Percentiles rank a stretch among this genome's conserved stretches.
phyloP scores from a whole-genome alignment of 305 asterid genomes.

The Plantago coronopus region DNA sequence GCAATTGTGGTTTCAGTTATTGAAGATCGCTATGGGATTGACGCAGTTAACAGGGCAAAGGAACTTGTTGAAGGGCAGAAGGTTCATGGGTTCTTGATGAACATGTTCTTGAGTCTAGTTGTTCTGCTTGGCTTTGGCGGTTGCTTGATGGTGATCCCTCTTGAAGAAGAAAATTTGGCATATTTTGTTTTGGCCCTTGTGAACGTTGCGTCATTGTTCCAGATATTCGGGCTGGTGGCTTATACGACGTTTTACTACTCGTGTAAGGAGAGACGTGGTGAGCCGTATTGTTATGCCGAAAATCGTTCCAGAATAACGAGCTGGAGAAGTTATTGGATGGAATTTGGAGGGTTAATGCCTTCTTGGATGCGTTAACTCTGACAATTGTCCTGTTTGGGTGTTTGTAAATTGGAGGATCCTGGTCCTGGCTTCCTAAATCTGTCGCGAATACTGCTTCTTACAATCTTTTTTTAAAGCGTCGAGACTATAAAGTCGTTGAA shows the following conservation, averaged over 20 bases:
- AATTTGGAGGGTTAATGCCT: no score
- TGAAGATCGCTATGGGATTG: conserved; percentile 30
- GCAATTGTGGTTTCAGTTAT: conserved; percentile 31
- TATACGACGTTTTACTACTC: conserved; percentile 42
- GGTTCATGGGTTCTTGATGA: conserved; percentile 27
- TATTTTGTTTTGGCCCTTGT: conserved; percentile 17
- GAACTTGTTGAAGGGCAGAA: conserved; percentile 34
- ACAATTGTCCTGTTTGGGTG: no score
- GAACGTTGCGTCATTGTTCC: conserved; percentile 14
- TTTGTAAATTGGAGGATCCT: no score
- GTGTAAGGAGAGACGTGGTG: conserved; percentile 44
- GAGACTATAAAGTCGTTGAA: no score
- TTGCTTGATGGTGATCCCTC: conserved; percentile 12
- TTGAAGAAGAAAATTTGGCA: not conserved
- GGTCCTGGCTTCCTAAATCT: no score
- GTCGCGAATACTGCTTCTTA: no score
- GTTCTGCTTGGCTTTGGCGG: conserved; percentile 13
- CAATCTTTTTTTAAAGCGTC: no score
- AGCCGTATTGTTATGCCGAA: no score
- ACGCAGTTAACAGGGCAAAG: conserved; percentile 33
- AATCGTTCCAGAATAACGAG: no score
- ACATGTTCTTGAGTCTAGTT: conserved; percentile 10
- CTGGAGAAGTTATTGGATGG: no score
- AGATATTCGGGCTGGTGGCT: conserved; percentile 17
- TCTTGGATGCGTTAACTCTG: no score